Evolutionary conservation across 176 grass and related monocot species (phyloP).

Genomic region (Phoenix dactylifera): DNA sequence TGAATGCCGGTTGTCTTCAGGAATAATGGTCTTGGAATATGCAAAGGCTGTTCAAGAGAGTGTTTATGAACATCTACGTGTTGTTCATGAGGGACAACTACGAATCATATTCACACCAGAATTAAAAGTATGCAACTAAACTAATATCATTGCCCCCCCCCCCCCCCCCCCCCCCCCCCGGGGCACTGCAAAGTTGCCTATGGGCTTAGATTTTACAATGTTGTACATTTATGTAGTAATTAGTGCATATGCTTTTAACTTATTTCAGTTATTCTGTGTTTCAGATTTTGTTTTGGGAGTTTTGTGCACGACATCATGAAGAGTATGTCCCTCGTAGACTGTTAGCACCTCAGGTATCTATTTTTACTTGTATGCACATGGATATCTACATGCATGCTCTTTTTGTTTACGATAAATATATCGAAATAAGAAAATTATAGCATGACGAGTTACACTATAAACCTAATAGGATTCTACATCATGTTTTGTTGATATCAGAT

Average conservation of each 20-base stretch:
- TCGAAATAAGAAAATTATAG: no score
- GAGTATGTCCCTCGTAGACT: conserved; percentile 81
- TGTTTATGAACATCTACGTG: conserved; percentile 84
- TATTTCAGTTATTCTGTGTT: conserved; percentile 17
- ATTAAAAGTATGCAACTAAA: conserved; percentile 43
- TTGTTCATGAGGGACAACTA: conserved; percentile 77
- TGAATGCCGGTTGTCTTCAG: conserved; percentile 66
- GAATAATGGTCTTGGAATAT: conserved; percentile 78
- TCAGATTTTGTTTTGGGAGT: conserved; percentile 95
- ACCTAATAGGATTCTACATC: no score
- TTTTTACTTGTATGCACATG: background rate
- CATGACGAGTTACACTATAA: no score
- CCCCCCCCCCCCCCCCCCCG: no score
- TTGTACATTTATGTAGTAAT: no score
- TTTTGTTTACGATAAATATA: no score
- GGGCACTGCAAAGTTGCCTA: no score
- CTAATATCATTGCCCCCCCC: no score
- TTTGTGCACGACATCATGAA: conserved; percentile 74
- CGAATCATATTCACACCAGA: conserved; percentile 95
- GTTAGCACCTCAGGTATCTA: conserved; percentile 70
- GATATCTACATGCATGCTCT: background rate
- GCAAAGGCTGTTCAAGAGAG: conserved; percentile 85
- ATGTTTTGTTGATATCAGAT: no score
- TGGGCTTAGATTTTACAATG: no score
- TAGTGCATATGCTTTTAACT: background rate